Base-by-base conservation (phyloP, 2,329 filamentous ascomycete genomes). In the Pestalotiopsis sp. region DNA sequence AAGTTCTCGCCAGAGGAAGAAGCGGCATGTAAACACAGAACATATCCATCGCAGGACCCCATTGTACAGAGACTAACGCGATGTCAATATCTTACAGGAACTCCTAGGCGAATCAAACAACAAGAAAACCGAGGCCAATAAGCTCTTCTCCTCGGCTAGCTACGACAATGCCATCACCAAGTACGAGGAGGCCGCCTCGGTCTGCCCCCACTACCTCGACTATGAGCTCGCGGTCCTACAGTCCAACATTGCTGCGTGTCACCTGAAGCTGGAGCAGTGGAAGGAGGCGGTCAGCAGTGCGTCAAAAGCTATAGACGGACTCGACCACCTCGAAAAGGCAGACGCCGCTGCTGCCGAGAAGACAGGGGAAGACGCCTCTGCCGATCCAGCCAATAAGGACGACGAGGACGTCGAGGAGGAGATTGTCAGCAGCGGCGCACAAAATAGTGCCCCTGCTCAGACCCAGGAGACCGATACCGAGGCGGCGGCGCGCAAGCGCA, bases 231-330 rank as follows among this genome's bases (percentile, higher is more conserved):
- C 95, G 31, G 93, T 98, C 11, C 85, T 98, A 5, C 90, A 91
- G 69, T 94, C 92, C 78, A 98, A 98, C 82, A 91, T 98, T 72
- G 88, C 95, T 1, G 95, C 95, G 11, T 97, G 94, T 77, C 90
- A 97, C 75, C 80, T 98, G 67, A 97, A 97, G 78, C 84, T 97
- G 3, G 86, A 90, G 70, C 91, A 95, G 70, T 98, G 94, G 93
- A 94, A 95, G 73, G 90, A 93, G 38, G 93, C 94, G 11, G 87
- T 94, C 58, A 90, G 91, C 63, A 86, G 88, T 11, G 94, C 95
- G 0, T 92, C 90, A 0, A 85, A 88, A 12, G 91, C 93, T 1
- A 77, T 98, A 0, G 91, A 95, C 12, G 86, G 87, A 0, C 82
- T 98, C n/a, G 89, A 92, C 70, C 85, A 87, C 36, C 75, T 95